Evolutionary conservation across 495 filamentous ascomycete species (phyloP).

Genomic region (Aspergillus haitiensis): DNA sequence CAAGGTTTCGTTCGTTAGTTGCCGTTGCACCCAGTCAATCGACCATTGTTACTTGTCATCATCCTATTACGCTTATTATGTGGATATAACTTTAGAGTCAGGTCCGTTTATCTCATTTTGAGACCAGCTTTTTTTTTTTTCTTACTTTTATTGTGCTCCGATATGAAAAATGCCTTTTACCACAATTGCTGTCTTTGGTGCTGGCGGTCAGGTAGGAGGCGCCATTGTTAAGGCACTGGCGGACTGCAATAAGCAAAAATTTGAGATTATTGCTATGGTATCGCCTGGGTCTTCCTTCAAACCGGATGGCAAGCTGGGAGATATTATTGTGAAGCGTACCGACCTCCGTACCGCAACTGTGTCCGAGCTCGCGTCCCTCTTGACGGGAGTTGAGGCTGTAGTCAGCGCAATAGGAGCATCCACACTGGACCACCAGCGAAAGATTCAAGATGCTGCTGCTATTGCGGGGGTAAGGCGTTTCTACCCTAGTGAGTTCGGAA

Average conservation of each 20-base stretch:
- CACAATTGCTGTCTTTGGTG: not conserved
- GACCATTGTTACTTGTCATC: too few relatives aligned
- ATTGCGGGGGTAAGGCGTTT: slow-evolving; percentile 14
- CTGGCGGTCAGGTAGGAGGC: not conserved
- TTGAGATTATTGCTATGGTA: not conserved
- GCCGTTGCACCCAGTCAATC: too few relatives aligned
- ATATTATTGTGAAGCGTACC: not conserved
- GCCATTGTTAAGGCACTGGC: not conserved
- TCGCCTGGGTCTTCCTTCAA: not conserved
- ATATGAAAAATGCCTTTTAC: not conserved
- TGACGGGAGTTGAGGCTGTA: slow-evolving; percentile 3
- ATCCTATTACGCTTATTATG: too few relatives aligned
- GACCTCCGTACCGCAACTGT: not conserved
- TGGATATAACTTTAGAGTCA: too few relatives aligned
- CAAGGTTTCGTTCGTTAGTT: too few relatives aligned
- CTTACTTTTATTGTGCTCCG: not conserved
- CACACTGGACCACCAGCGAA: not conserved
- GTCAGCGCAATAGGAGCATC: slow-evolving; percentile 9
- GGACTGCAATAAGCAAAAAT: not conserved
- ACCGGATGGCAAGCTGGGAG: not conserved
- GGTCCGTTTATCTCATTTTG: not conserved
- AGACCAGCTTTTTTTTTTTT: not conserved
- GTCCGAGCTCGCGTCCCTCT: not conserved
- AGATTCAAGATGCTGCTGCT: slow-evolving; percentile 16
- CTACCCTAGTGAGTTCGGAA: slow-evolving; percentile 17